Conservation (phyloP, 2,329 filamentous ascomycete genomes). For the Juglanconis juglandina region DNA sequence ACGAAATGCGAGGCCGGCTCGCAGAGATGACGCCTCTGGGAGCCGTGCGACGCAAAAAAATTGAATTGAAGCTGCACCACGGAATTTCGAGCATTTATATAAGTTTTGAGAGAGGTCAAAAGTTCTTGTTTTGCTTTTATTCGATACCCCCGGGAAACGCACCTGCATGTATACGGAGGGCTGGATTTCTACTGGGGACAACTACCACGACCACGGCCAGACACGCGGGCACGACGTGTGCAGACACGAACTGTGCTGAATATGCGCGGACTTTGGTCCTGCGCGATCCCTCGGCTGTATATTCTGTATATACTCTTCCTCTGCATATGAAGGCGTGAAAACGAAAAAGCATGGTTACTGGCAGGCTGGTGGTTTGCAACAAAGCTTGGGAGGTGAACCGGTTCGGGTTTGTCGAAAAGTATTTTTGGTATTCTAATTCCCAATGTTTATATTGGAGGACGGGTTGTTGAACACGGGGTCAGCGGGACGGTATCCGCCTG, state of each 20-base stretch:
- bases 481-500: no score
- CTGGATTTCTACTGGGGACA: background rate
- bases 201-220: background rate
- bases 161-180: slow-evolving; percentile 12
- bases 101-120: slow-evolving; percentile 5
- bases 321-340: background rate
- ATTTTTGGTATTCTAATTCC: no score
- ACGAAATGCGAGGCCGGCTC: background rate
- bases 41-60: no score
- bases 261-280: background rate
- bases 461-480: no score
- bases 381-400: no score
- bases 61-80: no score
- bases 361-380: background rate
- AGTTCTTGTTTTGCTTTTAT: slow-evolving; percentile 8
- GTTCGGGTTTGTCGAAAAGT: no score
- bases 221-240: background rate
- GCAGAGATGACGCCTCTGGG: no score
- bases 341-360: background rate
- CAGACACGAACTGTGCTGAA: background rate
- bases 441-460: no score
- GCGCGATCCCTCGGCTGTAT: background rate
- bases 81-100: background rate
- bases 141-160: slow-evolving; percentile 17
- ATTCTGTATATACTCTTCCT: background rate